Conservation (phyloP, 352 stramenopile genomes). For the Phytophthora macrochlamydospora region DNA sequence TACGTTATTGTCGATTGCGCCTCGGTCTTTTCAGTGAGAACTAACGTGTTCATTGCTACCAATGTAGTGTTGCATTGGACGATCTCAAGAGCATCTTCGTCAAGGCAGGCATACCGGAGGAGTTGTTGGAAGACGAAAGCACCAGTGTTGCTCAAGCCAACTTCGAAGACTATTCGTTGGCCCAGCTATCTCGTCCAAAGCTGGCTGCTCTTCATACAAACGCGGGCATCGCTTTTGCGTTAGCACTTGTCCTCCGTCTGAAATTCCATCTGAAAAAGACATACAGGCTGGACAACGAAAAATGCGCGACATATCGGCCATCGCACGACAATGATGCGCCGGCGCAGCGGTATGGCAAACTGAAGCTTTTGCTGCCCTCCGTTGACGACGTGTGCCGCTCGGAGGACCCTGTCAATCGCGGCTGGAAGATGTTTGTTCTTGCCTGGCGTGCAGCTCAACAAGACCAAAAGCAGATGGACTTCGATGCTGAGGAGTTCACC, state of each 20-base stretch:
- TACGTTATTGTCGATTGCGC: constrained; percentile 32
- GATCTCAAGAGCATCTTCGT: constrained; percentile 58
- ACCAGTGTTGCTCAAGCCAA: constrained; percentile 49
- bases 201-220: constrained; percentile 20
- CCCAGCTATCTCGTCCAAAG: constrained; percentile 8
- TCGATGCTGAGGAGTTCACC: constrained; percentile 43
- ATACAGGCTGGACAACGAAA: constrained; percentile 77
- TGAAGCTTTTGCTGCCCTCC: constrained; percentile 26
- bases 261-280: constrained; percentile 79
- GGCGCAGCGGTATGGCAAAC: constrained; percentile 30
- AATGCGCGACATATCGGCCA: constrained; percentile 84
- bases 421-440: constrained; percentile 69
- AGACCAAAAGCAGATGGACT: constrained; percentile 76
- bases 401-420: constrained; percentile 39
- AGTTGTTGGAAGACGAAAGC: constrained; percentile 55
- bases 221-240: constrained; percentile 50
- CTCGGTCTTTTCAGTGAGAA: constrained; percentile 32
- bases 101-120: constrained; percentile 34
- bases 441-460: constrained; percentile 56
- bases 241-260: constrained; percentile 70
- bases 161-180: constrained; percentile 33
- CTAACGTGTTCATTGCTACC: background rate
- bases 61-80: constrained; percentile 56
- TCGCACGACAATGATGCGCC: constrained; percentile 33
- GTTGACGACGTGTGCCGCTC: constrained; percentile 45